These are phyloP conservation scores for Musa itinerans DNA, from an alignment of 176 grass and related monocot species.

Conservation along the genomic window DNA sequence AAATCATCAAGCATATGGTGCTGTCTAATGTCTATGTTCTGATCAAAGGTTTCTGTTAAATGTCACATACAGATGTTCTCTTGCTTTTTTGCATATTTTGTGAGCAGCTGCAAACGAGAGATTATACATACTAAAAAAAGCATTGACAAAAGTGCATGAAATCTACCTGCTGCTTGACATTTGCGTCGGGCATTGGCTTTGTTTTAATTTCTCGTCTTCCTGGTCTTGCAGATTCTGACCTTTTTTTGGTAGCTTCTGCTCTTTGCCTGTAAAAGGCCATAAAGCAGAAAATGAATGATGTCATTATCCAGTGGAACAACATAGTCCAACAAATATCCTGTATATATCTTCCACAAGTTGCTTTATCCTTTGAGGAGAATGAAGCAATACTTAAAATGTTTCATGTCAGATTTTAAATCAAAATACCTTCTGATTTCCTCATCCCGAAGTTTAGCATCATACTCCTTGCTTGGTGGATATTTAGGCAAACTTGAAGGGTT, in stretches of 20 bases:
- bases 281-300: neutral
- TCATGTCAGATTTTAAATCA: neutral
- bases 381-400: neutral
- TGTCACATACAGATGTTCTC: too few relatives aligned
- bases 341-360: neutral
- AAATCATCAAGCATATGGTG: too few relatives aligned
- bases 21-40: too few relatives aligned
- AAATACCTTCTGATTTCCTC: constrained; percentile 41
- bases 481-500: constrained; percentile 56
- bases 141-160: neutral
- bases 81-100: too few relatives aligned
- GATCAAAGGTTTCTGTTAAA: too few relatives aligned
- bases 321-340: neutral
- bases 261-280: neutral
- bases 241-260: neutral
- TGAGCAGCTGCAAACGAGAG: too few relatives aligned
- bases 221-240: neutral
- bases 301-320: neutral
- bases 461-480: constrained; percentile 89
- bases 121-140: too few relatives aligned
- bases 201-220: neutral
- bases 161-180: neutral
- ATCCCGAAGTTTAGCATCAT: constrained; percentile 59
- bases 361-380: neutral
- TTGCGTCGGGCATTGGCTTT: neutral